Base-by-base conservation (phyloP, 2,329 filamentous ascomycete genomes). In the Calcarisporium arbuscula region DNA sequence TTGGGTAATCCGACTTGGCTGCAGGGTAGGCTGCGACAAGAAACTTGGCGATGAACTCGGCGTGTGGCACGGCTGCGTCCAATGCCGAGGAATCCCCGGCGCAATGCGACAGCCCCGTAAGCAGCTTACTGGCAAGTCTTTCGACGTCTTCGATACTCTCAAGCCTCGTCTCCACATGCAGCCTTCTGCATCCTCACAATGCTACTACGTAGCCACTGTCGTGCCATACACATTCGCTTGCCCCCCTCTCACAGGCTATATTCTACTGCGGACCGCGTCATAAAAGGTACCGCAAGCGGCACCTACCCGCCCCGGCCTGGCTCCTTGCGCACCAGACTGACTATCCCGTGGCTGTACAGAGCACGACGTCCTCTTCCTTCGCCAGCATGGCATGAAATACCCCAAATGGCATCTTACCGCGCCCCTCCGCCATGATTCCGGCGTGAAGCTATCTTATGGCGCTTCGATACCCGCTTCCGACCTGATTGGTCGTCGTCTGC, bases 401-500 rank as follows among this genome's bases (percentile, higher is more conserved):
- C 50, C 60, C 5, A 59, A 56, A 46, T 63, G 60, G 54, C 59
- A 58, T 28, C 53, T 66, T 20, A 60, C 59, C 2, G 40, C 52
- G 1, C 59, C 61, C 11, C 51, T 66, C 6, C 52, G 51, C 5
- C 36, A 49, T 6, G 52, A 50, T 8, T 36, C 43, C 10, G 49
- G 40, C n/a, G 48, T 65, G 34, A 56, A 50, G 19, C 54, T 65
- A 3, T 47, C 47, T 1, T 64, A 77, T 35, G 64, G 64, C 21
- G 73, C 74, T 6, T 51, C 51, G 0, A 48, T 81, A 9, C 42
- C 54, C 0, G 70, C 74, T 34, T 56, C 61, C 34, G 68, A 77
- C 23, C 72, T 88, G 36, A 81, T 89, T 48, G 82, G 81, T 25
- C 74, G 70, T 42, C 58, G 60, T 26, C 54, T 72, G 5, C 70